Evolutionary conservation across 108 stramenopile genomes (phyloP), one percentile per base, ranked within the genome.

Genomic region (Cyclotella atomus): DNA sequence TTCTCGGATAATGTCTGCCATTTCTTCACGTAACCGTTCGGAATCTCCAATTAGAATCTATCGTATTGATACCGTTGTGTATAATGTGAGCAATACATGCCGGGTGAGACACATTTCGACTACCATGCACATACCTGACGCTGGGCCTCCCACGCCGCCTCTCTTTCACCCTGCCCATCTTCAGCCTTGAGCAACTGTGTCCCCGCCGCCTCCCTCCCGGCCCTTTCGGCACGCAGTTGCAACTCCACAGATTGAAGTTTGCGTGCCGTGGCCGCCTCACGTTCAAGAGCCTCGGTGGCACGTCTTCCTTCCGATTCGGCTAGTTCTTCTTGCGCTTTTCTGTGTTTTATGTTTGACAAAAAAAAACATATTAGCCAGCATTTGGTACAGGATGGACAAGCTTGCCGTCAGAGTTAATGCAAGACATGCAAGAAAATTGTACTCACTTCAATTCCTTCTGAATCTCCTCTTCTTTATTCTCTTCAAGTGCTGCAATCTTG

Each of bases 61-160:
- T n/a, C n/a, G 81, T 10, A n/a, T n/a, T n/a, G n/a, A n/a, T n/a
- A n/a, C n/a, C n/a, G n/a, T n/a, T n/a, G n/a, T n/a, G n/a, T n/a
- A n/a, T n/a, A n/a, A n/a, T n/a, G n/a, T n/a, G n/a, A n/a, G n/a
- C n/a, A n/a, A n/a, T n/a, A n/a, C n/a, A n/a, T n/a, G n/a, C n/a
- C n/a, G n/a, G n/a, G n/a, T n/a, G n/a, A n/a, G n/a, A n/a, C n/a
- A n/a, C n/a, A n/a, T n/a, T n/a, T n/a, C n/a, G n/a, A n/a, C n/a
- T n/a, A n/a, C n/a, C 20, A 21, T 52, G 20, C n/a, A 59, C 3
- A 2, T 59, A 59, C 57, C 57, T 61, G 60, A 61, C 87, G 81
- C 63, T 96, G 92, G 10, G 91, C 92, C 72, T 92, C 92, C 91
- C 91, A 96, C 9, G 91, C 90, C 17, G 92, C 95, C 75, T 96